Evolutionary conservation across 2,329 filamentous ascomycete species (phyloP).

Genomic region (Trichophyton benhamiae): DNA sequence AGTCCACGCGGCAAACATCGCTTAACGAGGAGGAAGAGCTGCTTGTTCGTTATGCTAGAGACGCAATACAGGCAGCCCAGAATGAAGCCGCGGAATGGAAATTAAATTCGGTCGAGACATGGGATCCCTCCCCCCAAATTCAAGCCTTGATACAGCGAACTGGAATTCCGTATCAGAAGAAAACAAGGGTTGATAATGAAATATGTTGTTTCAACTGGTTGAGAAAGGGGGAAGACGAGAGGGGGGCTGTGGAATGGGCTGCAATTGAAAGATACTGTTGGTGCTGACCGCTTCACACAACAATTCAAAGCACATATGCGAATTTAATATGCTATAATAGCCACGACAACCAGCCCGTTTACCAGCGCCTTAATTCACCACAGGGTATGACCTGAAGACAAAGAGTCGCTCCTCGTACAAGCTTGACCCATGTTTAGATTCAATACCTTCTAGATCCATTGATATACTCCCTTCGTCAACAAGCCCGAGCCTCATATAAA

Average conservation of each 20-base stretch:
- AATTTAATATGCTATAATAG: background rate
- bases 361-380: background rate
- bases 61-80: constrained; percentile 15
- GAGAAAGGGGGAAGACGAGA: constrained; percentile 22
- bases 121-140: constrained; percentile 13
- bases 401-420: constrained; percentile 14
- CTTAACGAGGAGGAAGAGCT: constrained; percentile 6
- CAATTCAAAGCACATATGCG: too few relatives aligned
- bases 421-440: constrained; percentile 6
- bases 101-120: constrained; percentile 15
- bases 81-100: constrained; percentile 17
- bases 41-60: constrained; percentile 12
- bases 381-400: constrained; percentile 7
- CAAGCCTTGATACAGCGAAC: constrained; percentile 9
- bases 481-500: constrained; percentile 13
- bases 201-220: constrained; percentile 16
- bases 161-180: constrained; percentile 10
- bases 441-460: constrained; percentile 10
- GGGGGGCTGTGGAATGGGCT: constrained; percentile 18
- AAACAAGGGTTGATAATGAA: background rate
- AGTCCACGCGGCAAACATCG: background rate
- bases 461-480: constrained; percentile 8
- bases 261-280: background rate
- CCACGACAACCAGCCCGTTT: background rate
- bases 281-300: background rate